Evolutionary conservation across 768 basidiomycete species (phyloP), one percentile per base, ranked within the genome.

Genomic region (Hypholoma fasciculare): DNA sequence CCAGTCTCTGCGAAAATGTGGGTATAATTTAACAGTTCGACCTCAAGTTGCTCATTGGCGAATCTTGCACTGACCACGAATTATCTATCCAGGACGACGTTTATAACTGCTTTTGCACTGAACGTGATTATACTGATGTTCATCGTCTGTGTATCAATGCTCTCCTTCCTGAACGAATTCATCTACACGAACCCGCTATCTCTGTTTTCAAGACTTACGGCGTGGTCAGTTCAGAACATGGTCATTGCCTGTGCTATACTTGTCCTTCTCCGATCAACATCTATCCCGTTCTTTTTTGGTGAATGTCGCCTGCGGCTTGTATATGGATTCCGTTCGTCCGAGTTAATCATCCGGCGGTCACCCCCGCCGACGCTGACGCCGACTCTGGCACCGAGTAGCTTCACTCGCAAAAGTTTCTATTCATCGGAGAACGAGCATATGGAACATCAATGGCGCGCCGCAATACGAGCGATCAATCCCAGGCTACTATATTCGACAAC

Each of bases 251-350:
- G 66, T 59, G 70, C 73, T 13, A 65, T 69, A 46, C 7, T 61
- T 27, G 59, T 71, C 38, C 61, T 74, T 19, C 34, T 71, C 11
- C 61, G 67, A 12, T 71, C 71, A 0, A 74, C 73, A 3, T 58
- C 64, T 2, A 38, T 71, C 27, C 74, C 72, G 1, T 73, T 73
- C 64, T 69, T 74, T 56, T 61, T 70, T 49, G 69, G 71, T 1
- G 74, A 75, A 67, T 74, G 74, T 52, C 70, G 65, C 12, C 57
- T 74, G 4, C 70, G 73, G 6, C 20, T 68, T 16, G 52, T 57
- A 16, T 66, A 72, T 58, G 71, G 71, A 16, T 72, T 73, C 57
- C 68, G 67, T 7, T 58, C 66, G 9, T 61, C 69, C 0, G 74
- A 75, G 56, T 59, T 74, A 17, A 56, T 73, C 20, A 71, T 74